These are phyloP conservation scores for Ophiostoma tasmaniense DNA, from an alignment of 2,329 filamentous ascomycete genomes.

Conservation along the genomic window DNA sequence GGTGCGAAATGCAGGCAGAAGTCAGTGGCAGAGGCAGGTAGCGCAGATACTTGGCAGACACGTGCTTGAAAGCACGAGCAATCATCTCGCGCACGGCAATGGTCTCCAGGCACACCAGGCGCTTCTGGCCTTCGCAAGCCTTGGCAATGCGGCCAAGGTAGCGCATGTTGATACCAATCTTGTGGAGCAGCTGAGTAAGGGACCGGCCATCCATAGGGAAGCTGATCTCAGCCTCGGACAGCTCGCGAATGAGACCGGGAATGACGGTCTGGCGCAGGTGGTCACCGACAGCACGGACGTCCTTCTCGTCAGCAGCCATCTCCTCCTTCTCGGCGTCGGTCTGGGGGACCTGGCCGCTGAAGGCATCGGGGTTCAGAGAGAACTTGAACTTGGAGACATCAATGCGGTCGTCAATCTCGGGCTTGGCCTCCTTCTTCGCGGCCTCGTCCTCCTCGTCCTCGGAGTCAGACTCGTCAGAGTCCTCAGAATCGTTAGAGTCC, in stretches of 20 bases:
- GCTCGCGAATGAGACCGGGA: constrained; percentile 75
- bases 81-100: constrained; percentile 89
- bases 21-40: constrained; percentile 71
- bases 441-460: constrained; percentile 36
- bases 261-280: constrained; percentile 71
- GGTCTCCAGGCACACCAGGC: constrained; percentile 67
- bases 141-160: constrained; percentile 82
- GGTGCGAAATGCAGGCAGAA: constrained; percentile 71
- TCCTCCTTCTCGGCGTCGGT: constrained; percentile 83
- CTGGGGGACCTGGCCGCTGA: constrained; percentile 84
- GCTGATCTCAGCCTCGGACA: constrained; percentile 85
- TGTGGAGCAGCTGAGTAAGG: constrained; percentile 79
- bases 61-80: constrained; percentile 90
- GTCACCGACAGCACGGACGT: constrained; percentile 75
- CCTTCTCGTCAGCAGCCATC: constrained; percentile 73
- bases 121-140: constrained; percentile 54
- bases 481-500: neutral
- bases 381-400: constrained; percentile 84
- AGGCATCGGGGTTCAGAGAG: constrained; percentile 87
- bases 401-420: constrained; percentile 51
- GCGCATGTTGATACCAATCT: constrained; percentile 92
- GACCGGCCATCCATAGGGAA: constrained; percentile 99
- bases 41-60: constrained; percentile 69
- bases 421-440: constrained; percentile 27
- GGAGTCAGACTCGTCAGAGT: neutral